Evolutionary conservation across 805 yeast species (phyloP).

Genomic region (Pichia paraexigua): DNA sequence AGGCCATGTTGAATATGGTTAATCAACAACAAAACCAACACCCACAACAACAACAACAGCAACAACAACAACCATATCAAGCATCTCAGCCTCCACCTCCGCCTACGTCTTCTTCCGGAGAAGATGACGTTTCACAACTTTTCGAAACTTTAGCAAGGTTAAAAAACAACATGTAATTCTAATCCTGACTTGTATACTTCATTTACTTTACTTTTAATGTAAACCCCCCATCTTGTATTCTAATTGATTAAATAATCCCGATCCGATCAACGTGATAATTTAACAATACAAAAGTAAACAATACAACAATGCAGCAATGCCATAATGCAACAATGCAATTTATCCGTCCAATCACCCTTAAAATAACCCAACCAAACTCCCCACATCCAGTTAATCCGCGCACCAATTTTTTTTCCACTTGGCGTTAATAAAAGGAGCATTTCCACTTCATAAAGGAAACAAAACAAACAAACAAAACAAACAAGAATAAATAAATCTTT

Average conservation of each 20-base stretch:
- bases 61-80: slow-evolving; percentile 3
- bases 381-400: background rate
- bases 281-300: too few species aligned
- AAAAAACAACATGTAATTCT: slow-evolving; percentile 28
- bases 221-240: background rate
- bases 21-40: slow-evolving; percentile 18
- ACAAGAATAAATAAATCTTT: too few species aligned
- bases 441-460: background rate
- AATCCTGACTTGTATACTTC: background rate
- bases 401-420: background rate
- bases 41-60: background rate
- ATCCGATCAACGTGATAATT: background rate
- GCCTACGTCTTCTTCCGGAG: background rate
- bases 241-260: background rate
- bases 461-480: too few species aligned
- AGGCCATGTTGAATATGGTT: slow-evolving; percentile 25
- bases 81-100: background rate
- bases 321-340: background rate
- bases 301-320: too few species aligned
- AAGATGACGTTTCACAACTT: slow-evolving; percentile 27
- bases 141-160: slow-evolving; percentile 32
- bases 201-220: background rate
- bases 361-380: background rate
- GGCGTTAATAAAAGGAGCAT: background rate
- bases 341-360: background rate